phyloP scores from a whole-genome alignment of 371 early-diverging fungal genomes.

The Mucor sp. region DNA sequence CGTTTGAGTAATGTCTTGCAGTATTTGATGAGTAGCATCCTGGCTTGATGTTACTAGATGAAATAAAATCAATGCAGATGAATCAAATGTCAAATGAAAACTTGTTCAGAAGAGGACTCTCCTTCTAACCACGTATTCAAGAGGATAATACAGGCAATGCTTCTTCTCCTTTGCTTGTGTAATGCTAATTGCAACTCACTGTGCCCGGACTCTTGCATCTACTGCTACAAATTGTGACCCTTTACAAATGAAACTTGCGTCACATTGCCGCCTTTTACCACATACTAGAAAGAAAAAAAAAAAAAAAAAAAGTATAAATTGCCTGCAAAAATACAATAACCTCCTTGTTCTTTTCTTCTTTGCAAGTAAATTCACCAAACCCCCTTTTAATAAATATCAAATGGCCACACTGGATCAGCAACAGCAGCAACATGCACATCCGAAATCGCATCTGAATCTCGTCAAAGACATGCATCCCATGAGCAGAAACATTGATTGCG shows the following conservation, averaged over 20 bases:
- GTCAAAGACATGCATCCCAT: slow-evolving; percentile 51
- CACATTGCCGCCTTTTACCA: neutral
- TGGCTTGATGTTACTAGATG: neutral
- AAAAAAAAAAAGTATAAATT: slow-evolving; percentile 4
- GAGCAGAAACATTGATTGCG: slow-evolving; percentile 54
- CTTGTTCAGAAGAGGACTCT: too few species aligned
- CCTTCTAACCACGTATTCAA: too few species aligned
- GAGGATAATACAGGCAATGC: too few species aligned
- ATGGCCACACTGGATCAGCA: neutral
- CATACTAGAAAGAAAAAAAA: neutral
- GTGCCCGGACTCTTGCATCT: neutral
- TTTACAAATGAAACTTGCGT: neutral
- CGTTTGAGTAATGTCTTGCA: slow-evolving; percentile 4
- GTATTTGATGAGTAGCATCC: slow-evolving; percentile 15
- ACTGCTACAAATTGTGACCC: neutral
- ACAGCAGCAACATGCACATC: neutral
- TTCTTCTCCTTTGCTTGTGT: too few species aligned
- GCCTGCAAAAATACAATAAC: neutral
- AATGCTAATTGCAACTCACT: too few species aligned
- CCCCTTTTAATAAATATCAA: neutral
- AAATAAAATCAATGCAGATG: too few species aligned
- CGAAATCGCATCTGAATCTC: slow-evolving; percentile 25
- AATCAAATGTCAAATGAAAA: too few species aligned
- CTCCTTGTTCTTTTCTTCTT: neutral
- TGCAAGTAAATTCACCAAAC: neutral